phyloP scores from a whole-genome alignment of 768 basidiomycete species.

The Termitomyces sp. region DNA sequence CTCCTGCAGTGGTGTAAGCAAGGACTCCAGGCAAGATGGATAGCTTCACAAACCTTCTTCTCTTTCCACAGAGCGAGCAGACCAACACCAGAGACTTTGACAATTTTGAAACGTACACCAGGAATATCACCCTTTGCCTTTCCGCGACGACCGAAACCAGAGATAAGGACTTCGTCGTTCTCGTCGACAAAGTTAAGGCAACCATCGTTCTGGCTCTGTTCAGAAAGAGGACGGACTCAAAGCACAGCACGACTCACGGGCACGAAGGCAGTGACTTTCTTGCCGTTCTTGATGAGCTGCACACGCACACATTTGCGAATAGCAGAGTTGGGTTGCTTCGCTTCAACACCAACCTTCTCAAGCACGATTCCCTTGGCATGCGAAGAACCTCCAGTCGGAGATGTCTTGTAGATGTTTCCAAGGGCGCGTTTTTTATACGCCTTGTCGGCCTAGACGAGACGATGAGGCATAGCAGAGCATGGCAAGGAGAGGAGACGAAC shows the following conservation, averaged over 20 bases:
- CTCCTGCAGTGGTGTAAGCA: constrained; percentile 38
- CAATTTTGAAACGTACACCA: constrained; percentile 99
- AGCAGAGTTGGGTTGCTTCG: constrained; percentile 99
- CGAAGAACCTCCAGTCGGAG: constrained; percentile 97
- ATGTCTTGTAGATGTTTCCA: constrained; percentile 99
- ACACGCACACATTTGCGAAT: constrained; percentile 99
- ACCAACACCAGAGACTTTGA: constrained; percentile 99
- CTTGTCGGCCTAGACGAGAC: constrained; percentile 77
- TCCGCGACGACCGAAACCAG: constrained; percentile 99
- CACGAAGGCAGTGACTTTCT: constrained; percentile 99
- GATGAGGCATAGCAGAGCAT: not conserved
- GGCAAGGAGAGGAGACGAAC: constrained; percentile 38
- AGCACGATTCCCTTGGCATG: constrained; percentile 99
- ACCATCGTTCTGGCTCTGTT: constrained; percentile 72
- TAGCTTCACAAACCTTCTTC: constrained; percentile 73
- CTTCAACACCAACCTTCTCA: constrained; percentile 99
- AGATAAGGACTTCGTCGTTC: constrained; percentile 99
- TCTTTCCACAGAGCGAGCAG: constrained; percentile 98
- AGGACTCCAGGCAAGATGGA: not conserved
- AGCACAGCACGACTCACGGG: constrained; percentile 54
- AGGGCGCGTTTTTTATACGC: constrained; percentile 99
- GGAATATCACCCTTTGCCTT: constrained; percentile 99
- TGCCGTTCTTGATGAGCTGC: constrained; percentile 99
- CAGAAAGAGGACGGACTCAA: not conserved
- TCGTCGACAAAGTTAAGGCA: constrained; percentile 98